Base-by-base conservation (phyloP, 2,329 filamentous ascomycete genomes). In the Alternaria novae-zelandiae region DNA sequence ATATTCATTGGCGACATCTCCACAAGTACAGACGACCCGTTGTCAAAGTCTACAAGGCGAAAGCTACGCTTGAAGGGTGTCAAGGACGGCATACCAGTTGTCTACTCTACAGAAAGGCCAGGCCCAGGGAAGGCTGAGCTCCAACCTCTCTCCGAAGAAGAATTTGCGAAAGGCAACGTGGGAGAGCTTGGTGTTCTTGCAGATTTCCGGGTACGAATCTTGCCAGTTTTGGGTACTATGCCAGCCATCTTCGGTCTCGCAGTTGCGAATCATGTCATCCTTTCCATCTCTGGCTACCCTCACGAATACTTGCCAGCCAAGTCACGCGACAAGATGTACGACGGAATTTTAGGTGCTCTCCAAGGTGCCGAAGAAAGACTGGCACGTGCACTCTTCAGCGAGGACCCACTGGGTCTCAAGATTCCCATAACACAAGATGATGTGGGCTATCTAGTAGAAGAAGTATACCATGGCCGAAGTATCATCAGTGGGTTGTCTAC, bases 171-270 rank as follows among this genome's bases (percentile, higher is more conserved):
- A 80, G 96, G 96, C 17, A 85, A 89, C 17, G 93, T 98, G 0
- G 90, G 91, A 25, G 94, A 97, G 69, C 85, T 98, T 0, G 92
- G 94, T 46, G 92, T 96, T 0, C 86, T 99, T 54, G 92, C 94
- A 2, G 94, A 97, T 77, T 99, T 99, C 79, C 87, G 96, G 23
- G 93, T 97, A 10, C 87, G 96, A n/a, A 99, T 99, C 61, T 82
- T 99, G 9, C 96, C 96, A 0, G 96, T 99, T 0, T 83, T 99
- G 4, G 96, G 96, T 1, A 99, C 96, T 0, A 97, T 99, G 94
- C 96, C 96, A 0, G 95, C 96, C 3, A 90, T 98, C 1, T 99
- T 99, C 78, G 96, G 96, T 9, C 91, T 97, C 59, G 92, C 91
- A 0, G 88, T 92, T 9, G 96, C 96, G 5, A 99, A 98, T 80